Base-by-base conservation (phyloP, 163 green algal species). In the Scenedesmus sp. region DNA sequence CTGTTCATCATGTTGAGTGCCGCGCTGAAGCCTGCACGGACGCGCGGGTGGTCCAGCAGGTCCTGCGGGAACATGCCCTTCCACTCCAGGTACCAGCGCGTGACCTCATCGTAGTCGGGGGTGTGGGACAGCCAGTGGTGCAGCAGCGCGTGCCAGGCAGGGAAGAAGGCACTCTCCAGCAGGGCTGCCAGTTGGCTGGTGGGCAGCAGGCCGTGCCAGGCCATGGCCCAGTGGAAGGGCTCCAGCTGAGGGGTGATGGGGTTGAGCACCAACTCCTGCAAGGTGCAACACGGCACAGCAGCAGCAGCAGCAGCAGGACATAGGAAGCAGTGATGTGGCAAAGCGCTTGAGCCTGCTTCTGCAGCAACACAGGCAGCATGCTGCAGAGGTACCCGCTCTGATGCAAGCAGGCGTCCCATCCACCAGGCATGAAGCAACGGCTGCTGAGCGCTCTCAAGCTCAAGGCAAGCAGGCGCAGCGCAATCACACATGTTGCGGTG, bases 1-100 rank as follows among this genome's bases (percentile, higher is more conserved):
- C 85, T 89, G 92, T 99, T 98, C 96, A 99, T 99, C 87, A 95
- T 95, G 93, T 98, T 95, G 20, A 99, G 93, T 15, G 97, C 98
- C 0, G 90, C 88, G 44, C 94, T 97, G 65, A 99, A 95, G 83
- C 97, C 95, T 73, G 91, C 87, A 0, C 96, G 94, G 1, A 99
- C 94, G 22, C 95, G 94, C 84, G 97, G 93, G 13, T 98, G 91
- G 61, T 98, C 95, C 18, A 96, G 89, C 33, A 99, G 88, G 30
- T 97, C 93, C 59, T 92, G 84, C 2, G 94, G 92, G 65, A 97
- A 93, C 42, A 93, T 78, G 18, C 92, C 93, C 93, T 99, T 99
- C 98, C 98, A 99, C 16, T 94, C 95, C 46, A 98, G 92, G 94
- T 99, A 99, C 98, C 98, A 99, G 46, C 92, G 89, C 1, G 95